Percentiles rank a stretch among this genome's conserved stretches.
These are phyloP conservation scores for Mortierella claussenii DNA, from an alignment of 192 early-diverging fungal genomes.

Conservation along the genomic window DNA sequence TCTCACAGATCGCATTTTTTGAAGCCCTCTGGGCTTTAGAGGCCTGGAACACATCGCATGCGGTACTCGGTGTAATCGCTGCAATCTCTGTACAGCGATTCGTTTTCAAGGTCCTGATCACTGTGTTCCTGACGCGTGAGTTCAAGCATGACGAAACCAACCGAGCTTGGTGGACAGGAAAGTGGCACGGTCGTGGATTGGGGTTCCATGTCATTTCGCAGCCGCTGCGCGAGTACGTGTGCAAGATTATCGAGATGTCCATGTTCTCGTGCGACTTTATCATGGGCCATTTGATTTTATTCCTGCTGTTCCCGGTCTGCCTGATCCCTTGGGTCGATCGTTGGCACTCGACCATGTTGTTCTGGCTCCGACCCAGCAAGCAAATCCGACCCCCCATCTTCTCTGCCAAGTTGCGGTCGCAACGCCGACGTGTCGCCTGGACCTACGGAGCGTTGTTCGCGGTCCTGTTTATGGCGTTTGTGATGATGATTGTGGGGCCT, in stretches of 20 bases:
- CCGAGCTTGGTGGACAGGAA: slow-evolving; percentile 89
- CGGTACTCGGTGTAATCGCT: slow-evolving; percentile 74
- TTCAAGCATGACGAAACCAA: slow-evolving; percentile 87
- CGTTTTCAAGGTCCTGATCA: slow-evolving; percentile 74
- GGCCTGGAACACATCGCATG: slow-evolving; percentile 69
- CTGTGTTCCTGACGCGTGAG: slow-evolving; percentile 80
- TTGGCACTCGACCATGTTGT: slow-evolving; percentile 83
- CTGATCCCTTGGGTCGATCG: slow-evolving; percentile 79
- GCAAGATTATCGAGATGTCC: slow-evolving; percentile 88
- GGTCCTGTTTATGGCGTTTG: slow-evolving; percentile 68
- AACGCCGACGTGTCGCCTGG: slow-evolving; percentile 72
- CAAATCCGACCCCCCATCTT: slow-evolving; percentile 82
- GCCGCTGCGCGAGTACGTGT: slow-evolving; percentile 81
- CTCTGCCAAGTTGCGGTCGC: slow-evolving; percentile 70
- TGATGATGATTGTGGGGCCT: slow-evolving; percentile 72
- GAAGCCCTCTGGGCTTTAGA: slow-evolving; percentile 75
- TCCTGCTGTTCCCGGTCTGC: slow-evolving; percentile 77
- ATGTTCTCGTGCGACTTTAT: slow-evolving; percentile 84
- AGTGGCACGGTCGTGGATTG: slow-evolving; percentile 81
- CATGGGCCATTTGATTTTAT: slow-evolving; percentile 79
- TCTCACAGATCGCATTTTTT: slow-evolving; percentile 71
- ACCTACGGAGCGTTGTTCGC: slow-evolving; percentile 77
- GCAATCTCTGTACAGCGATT: slow-evolving; percentile 75
- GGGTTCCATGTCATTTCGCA: slow-evolving; percentile 70
- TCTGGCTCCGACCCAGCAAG: slow-evolving; percentile 84